phyloP scores from a whole-genome alignment of 2,329 filamentous ascomycete species.

The Tolypocladium endophyticum region DNA sequence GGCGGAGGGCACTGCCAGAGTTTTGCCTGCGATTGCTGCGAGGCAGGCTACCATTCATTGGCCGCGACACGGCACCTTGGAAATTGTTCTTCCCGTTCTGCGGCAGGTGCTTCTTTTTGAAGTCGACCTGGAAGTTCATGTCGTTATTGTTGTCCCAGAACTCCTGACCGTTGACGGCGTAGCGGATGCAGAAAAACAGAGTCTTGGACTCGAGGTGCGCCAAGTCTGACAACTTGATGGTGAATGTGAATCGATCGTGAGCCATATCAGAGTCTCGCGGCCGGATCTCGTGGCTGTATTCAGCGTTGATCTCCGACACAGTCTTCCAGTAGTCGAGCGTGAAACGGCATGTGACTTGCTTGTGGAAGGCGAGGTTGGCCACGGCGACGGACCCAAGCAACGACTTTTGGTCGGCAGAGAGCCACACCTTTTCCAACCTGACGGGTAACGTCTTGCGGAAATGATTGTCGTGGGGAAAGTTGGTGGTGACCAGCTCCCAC shows the following conservation, averaged over 20 bases:
- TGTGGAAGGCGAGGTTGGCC: constrained; percentile 82
- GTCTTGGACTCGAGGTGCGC: constrained; percentile 89
- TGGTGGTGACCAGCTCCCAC: constrained; percentile 79
- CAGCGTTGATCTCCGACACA: constrained; percentile 85
- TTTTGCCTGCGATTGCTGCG: constrained; percentile 52
- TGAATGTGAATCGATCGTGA: constrained; percentile 86
- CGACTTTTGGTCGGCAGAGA: constrained; percentile 79
- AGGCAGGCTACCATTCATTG: constrained; percentile 43
- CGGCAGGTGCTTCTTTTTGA: constrained; percentile 65
- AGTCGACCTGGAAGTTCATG: constrained; percentile 90
- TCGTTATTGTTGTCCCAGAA: constrained; percentile 90
- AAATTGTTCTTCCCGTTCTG: constrained; percentile 46
- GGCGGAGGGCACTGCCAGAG: constrained; percentile 28
- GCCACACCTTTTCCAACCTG: constrained; percentile 75
- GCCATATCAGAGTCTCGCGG: constrained; percentile 54
- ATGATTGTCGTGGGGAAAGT: constrained; percentile 54
- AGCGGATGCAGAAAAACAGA: constrained; percentile 83
- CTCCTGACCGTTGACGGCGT: constrained; percentile 72
- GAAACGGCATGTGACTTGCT: constrained; percentile 82
- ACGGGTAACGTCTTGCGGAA: constrained; percentile 56
- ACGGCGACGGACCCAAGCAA: constrained; percentile 77
- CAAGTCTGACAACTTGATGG: constrained; percentile 83
- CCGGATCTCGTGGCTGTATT: constrained; percentile 71
- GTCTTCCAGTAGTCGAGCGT: constrained; percentile 99
- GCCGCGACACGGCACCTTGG: constrained; percentile 38